Percentiles rank a stretch among this genome's conserved stretches.
These are phyloP conservation scores for Erodium texanum DNA, from an alignment of 441 rosid genomes.

Conservation along the genomic window DNA sequence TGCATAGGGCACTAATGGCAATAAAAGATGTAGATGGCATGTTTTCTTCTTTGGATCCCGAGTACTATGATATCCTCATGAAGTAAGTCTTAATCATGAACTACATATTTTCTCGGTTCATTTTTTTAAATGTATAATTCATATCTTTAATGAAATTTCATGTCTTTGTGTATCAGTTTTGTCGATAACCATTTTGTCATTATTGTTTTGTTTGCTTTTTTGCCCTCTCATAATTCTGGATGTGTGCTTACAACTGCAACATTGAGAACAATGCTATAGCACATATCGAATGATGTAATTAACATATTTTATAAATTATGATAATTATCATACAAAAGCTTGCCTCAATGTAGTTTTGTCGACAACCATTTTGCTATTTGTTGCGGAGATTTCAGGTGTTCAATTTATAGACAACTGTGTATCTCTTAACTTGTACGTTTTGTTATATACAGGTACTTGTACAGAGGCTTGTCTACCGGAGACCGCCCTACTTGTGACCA, in stretches of 20 bases:
- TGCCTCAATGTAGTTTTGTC: no score
- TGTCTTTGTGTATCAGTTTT: neutral
- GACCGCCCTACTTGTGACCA: conserved; percentile 89
- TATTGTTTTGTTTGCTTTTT: neutral
- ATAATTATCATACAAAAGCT: no score
- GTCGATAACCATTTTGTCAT: neutral
- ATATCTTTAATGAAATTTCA: no score
- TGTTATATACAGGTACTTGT: conserved; percentile 51
- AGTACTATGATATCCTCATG: conserved; percentile 92
- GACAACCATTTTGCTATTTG: no score
- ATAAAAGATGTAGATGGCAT: conserved; percentile 81
- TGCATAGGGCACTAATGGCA: conserved; percentile 86
- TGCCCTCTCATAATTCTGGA: neutral
- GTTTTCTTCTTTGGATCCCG: conserved; percentile 63
- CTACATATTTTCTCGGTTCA: neutral
- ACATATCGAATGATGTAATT: no score
- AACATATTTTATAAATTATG: no score
- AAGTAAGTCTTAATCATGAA: conserved; percentile 40
- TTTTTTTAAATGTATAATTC: conserved; percentile 9
- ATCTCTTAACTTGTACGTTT: no score
- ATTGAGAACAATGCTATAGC: no score
- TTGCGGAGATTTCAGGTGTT: no score
- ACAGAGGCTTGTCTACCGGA: conserved; percentile 85
- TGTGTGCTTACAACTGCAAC: neutral
- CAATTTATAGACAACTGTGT: neutral